Conservation (phyloP, 1,139 yeast species). For the Komagataea norvegica region DNA sequence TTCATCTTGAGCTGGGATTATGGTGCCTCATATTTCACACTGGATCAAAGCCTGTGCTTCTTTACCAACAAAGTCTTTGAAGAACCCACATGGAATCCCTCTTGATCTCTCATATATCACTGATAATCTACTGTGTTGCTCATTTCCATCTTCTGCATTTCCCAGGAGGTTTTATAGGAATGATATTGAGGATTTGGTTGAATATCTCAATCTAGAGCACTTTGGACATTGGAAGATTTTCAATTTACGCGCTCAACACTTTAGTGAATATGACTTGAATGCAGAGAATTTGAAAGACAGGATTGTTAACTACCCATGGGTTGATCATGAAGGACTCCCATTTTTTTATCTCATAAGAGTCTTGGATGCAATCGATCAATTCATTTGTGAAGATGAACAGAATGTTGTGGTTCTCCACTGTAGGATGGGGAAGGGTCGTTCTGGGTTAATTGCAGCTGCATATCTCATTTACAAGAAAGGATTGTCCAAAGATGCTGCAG, state of each 20-base stretch:
- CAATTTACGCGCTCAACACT: slow-evolving; percentile 62
- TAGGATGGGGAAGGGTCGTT: slow-evolving; percentile 87
- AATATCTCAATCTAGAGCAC: slow-evolving; percentile 46
- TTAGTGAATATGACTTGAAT: slow-evolving; percentile 47
- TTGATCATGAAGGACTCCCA: slow-evolving; percentile 79
- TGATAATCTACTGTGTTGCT: slow-evolving; percentile 57
- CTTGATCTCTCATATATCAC: slow-evolving; percentile 66
- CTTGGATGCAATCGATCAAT: slow-evolving; percentile 44
- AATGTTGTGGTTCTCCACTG: slow-evolving; percentile 78
- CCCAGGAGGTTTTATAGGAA: slow-evolving; percentile 51
- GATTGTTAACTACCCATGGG: slow-evolving; percentile 34
- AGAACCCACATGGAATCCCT: slow-evolving; percentile 24
- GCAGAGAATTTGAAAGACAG: slow-evolving; percentile 15
- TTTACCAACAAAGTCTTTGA: slow-evolving; percentile 11
- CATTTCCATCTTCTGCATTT: slow-evolving; percentile 58
- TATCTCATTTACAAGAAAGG: slow-evolving; percentile 50
- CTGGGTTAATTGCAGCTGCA: slow-evolving; percentile 74
- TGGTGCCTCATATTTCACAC: no score
- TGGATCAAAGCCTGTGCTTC: slow-evolving; percentile 8
- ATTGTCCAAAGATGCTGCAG: slow-evolving; percentile 41
- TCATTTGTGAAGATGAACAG: slow-evolving; percentile 29
- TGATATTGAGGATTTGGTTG: slow-evolving; percentile 45
- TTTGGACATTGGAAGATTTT: slow-evolving; percentile 63
- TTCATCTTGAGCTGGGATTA: no score
- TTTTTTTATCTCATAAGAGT: slow-evolving; percentile 43